Evolutionary conservation across 495 filamentous ascomycete species (phyloP).

Genomic region (Xanthoparmelia taractica): DNA sequence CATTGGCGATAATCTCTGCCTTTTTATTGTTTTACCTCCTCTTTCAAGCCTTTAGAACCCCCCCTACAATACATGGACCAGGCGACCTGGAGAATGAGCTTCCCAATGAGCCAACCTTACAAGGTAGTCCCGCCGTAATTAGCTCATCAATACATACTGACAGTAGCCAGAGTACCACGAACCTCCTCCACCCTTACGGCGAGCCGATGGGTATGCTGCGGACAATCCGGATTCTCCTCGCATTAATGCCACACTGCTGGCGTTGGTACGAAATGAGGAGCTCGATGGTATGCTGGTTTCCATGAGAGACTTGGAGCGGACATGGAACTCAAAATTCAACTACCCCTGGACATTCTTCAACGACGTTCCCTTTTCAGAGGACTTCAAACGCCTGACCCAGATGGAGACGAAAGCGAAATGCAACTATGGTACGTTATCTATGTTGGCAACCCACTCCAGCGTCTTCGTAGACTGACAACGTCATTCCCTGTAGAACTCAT

Average conservation of each 20-base stretch:
- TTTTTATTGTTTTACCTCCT: constrained; percentile 67
- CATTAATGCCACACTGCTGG: constrained; percentile 86
- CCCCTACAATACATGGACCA: constrained; percentile 33
- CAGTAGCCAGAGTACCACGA: constrained; percentile 62
- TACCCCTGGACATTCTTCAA: constrained; percentile 99
- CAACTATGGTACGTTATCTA: constrained; percentile 58
- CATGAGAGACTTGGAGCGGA: constrained; percentile 86
- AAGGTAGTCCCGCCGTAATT: constrained; percentile 50
- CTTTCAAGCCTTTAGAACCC: constrained; percentile 56
- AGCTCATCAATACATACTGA: constrained; percentile 17
- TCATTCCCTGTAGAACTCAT: constrained; percentile 55
- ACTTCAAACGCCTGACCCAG: constrained; percentile 78
- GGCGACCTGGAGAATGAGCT: constrained; percentile 44
- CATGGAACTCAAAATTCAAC: constrained; percentile 98
- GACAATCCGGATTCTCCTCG: constrained; percentile 66
- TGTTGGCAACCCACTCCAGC: neutral
- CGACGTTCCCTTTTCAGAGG: constrained; percentile 80
- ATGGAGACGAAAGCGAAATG: constrained; percentile 77
- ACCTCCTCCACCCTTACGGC: constrained; percentile 63
- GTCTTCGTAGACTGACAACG: neutral
- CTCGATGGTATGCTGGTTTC: constrained; percentile 70
- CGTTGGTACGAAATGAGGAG: constrained; percentile 88
- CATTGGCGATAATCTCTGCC: constrained; percentile 62
- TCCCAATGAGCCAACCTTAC: constrained; percentile 70
- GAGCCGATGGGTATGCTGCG: constrained; percentile 69